Evolutionary conservation across 257 asterid species (phyloP).

Genomic region (Solanum pinnatisectum): DNA sequence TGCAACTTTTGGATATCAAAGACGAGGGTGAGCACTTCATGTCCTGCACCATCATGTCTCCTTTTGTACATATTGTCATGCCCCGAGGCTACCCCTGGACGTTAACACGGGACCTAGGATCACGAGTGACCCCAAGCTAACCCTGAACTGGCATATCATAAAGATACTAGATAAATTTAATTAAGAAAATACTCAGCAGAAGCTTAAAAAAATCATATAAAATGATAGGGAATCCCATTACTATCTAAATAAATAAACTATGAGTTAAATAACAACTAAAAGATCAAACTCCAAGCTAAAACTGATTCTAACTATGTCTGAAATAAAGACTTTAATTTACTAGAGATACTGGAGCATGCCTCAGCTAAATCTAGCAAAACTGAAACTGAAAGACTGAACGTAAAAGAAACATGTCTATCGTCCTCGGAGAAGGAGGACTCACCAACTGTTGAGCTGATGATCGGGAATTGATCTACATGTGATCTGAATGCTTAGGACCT

Average conservation of each 20-base stretch:
- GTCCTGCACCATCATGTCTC: neutral
- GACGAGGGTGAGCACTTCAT: neutral
- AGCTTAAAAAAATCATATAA: neutral
- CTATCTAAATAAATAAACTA: neutral
- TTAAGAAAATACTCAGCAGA: too few relatives aligned
- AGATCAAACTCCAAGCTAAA: neutral
- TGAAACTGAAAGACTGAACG: neutral
- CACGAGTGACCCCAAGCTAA: neutral
- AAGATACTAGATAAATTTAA: neutral
- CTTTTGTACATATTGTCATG: too few relatives aligned
- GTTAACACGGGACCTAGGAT: too few relatives aligned
- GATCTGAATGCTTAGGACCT: neutral
- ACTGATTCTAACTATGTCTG: too few relatives aligned
- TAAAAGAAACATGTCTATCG: neutral
- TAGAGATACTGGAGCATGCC: neutral
- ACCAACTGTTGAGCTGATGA: neutral
- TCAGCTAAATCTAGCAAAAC: neutral
- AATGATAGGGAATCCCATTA: neutral
- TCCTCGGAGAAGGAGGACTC: neutral
- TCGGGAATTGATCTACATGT: neutral
- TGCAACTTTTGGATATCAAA: neutral
- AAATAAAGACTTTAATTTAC: too few relatives aligned
- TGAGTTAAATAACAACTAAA: neutral
- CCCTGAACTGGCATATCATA: neutral
- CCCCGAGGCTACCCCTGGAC: neutral